These are phyloP conservation scores for Ophiostoma sp. DNA, from an alignment of 2,329 filamentous ascomycete species.

Conservation along the genomic window DNA sequence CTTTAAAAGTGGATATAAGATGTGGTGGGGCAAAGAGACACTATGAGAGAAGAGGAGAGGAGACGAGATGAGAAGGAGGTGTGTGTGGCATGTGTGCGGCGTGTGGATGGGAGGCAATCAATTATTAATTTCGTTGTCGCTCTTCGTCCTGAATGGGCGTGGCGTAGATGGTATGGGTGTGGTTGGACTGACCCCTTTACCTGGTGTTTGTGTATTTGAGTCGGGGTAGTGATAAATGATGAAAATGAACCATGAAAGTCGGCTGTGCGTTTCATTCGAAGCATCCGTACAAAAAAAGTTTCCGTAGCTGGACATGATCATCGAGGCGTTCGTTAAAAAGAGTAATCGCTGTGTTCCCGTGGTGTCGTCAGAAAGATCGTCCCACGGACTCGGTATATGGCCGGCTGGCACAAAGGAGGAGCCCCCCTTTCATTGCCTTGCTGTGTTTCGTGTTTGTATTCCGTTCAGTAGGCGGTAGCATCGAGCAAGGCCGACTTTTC, in stretches of 20 bases:
- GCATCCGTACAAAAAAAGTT: background rate
- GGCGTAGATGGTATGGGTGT: background rate
- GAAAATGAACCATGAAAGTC: background rate
- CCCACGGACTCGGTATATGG: background rate
- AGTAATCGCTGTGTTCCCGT: background rate
- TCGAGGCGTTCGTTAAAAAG: background rate
- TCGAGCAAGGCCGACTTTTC: constrained; percentile 27
- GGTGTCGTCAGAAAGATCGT: background rate
- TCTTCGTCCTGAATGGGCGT: background rate
- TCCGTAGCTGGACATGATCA: background rate
- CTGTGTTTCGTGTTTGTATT: background rate
- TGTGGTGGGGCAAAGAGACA: background rate
- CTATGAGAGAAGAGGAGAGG: background rate
- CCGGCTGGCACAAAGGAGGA: background rate
- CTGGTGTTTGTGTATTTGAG: background rate
- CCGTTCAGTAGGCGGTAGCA: background rate
- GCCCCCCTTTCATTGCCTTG: background rate
- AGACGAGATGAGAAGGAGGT: background rate
- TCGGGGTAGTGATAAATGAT: background rate
- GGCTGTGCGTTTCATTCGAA: background rate
- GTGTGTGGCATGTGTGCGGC: background rate
- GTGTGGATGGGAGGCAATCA: background rate
- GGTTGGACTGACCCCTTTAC: background rate
- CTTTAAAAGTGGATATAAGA: background rate
- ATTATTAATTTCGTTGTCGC: background rate